Base-by-base conservation (phyloP, 768 basidiomycete species). In the Clavaria fumosa region DNA sequence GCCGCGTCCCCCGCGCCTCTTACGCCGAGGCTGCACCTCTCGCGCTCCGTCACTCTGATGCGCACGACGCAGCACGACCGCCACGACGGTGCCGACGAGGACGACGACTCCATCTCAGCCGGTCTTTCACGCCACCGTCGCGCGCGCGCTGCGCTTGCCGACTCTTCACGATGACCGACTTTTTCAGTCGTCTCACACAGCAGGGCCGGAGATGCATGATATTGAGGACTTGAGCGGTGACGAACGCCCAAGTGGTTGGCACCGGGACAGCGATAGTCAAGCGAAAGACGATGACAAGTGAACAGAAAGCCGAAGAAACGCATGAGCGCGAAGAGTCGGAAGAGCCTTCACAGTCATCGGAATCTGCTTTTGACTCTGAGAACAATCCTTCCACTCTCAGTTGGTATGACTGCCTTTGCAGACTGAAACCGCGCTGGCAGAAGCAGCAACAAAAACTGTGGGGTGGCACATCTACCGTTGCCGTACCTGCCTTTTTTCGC, bases 141-240 rank as follows among this genome's bases (percentile, higher is more conserved):
- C n/a, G n/a, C n/a, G n/a, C n/a, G n/a, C n/a, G n/a, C n/a, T n/a
- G n/a, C n/a, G n/a, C n/a, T n/a, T n/a, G n/a, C n/a, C n/a, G n/a
- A n/a, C n/a, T n/a, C n/a, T n/a, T n/a, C n/a, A n/a, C 91, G 58
- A 63, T 99, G 35, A 91, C 89, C 0, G 89, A 96, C 48, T 96
- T 97, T 62, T 97, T 99, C 61, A 67, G 60, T 40, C 58, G 57
- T 30, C 53, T 55, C 21, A 54, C 23, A 44, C 47, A 14, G 50
- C 50, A 18, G 60, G 57, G 24, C 50, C 53, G 1, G 59, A 60
- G 14, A 47, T 52, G 6, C 51, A 52, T 15, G 79, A 80, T 49
- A 78, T 81, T 28, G 83, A 88, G 48, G 78, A 82, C 45, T 58
- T 59, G 15, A 62, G 55, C 37, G 14, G 41, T 14, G 26, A 44